Conservation (phyloP, 345 rosid species). For the Nephelium lappaceum region DNA sequence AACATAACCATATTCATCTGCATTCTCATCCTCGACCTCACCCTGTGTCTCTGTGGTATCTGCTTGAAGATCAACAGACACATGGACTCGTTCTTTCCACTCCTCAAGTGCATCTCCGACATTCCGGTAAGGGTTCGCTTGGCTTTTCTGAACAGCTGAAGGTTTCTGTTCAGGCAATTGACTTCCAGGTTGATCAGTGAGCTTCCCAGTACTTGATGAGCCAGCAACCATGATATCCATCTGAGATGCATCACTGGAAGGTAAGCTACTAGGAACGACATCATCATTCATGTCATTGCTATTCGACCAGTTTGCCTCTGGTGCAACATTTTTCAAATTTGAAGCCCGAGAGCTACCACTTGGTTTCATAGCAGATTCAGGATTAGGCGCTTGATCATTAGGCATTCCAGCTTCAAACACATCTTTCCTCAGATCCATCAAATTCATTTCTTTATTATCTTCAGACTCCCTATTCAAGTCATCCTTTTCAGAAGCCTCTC, state of each 20-base stretch:
- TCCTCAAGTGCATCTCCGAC: slow-evolving; percentile 88
- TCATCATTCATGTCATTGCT: slow-evolving; percentile 45
- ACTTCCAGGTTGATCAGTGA: slow-evolving; percentile 45
- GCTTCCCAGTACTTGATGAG: slow-evolving; percentile 51
- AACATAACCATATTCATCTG: slow-evolving; percentile 76
- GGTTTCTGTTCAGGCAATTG: slow-evolving; percentile 50
- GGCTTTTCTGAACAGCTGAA: slow-evolving; percentile 46
- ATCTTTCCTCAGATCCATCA: slow-evolving; percentile 39
- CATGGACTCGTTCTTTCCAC: slow-evolving; percentile 90
- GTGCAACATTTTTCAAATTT: slow-evolving; percentile 45
- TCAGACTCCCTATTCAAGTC: slow-evolving; percentile 43
- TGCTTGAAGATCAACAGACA: slow-evolving; percentile 61
- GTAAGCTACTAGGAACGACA: slow-evolving; percentile 51
- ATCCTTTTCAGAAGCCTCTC: slow-evolving; percentile 43
- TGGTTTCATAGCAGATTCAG: slow-evolving; percentile 59
- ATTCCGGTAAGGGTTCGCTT: slow-evolving; percentile 75
- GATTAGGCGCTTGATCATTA: slow-evolving; percentile 43
- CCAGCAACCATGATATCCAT: slow-evolving; percentile 50
- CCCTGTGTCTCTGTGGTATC: slow-evolving; percentile 49
- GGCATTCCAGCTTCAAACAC: slow-evolving; percentile 43
- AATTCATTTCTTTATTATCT: slow-evolving; percentile 42
- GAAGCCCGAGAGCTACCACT: slow-evolving; percentile 45
- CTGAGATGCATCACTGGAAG: slow-evolving; percentile 53
- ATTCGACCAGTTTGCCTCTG: slow-evolving; percentile 50
- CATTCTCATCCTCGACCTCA: slow-evolving; percentile 72